Base-by-base conservation (phyloP, 1,284 basidiomycete species). In the Phylloboletellus chloephorus region DNA sequence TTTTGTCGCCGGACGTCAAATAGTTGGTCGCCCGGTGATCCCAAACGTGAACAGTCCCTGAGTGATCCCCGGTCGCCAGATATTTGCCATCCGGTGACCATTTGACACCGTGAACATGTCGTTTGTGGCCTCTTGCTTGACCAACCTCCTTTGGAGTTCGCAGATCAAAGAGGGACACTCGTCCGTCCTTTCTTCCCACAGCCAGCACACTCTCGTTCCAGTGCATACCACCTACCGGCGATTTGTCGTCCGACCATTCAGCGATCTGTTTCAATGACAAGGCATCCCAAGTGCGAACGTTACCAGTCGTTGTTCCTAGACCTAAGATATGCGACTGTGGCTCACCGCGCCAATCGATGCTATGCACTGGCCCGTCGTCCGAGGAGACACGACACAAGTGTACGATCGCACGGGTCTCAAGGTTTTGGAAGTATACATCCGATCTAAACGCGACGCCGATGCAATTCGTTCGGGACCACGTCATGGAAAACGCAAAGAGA, bases 371-470 rank as follows among this genome's bases (percentile, higher is more conserved):
- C 13, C 59, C 61, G 25, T 53, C 54, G 11, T 46, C 44, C 17
- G 11, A 25, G 16, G 58, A 43, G 22, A 57, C 45, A 13, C 61
- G 62, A 47, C 68, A 71, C 10, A 73, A 53, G 43, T 67, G 72
- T 10, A 64, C 57, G 37, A 74, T 71, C 37, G 56, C 57, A 23
- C 68, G 68, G 4, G 69, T 71, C 41, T 69, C 63, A 10, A 73
- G 64, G 48, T 74, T 62, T 49, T 74, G 72, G 46, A 67, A 69
- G 53, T 74, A 74, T 24, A 74, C 65, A 10, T 73, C 64, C 35
- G 59, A 56, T 20, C 58, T 68, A 52, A 73, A 73, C 5, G 72
- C 72, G 20, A 73, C 71, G 1, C 72, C 71, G 41, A 73, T 73
- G 43, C 59, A 53, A 41, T 74, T 73, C 10, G 56, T 58, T 21